A percentile compares a stretch with the other conserved stretches of the same genome.
These are phyloP conservation scores for Ulvella scutata DNA, from an alignment of 139 green algal genomes.

Conservation along the genomic window DNA sequence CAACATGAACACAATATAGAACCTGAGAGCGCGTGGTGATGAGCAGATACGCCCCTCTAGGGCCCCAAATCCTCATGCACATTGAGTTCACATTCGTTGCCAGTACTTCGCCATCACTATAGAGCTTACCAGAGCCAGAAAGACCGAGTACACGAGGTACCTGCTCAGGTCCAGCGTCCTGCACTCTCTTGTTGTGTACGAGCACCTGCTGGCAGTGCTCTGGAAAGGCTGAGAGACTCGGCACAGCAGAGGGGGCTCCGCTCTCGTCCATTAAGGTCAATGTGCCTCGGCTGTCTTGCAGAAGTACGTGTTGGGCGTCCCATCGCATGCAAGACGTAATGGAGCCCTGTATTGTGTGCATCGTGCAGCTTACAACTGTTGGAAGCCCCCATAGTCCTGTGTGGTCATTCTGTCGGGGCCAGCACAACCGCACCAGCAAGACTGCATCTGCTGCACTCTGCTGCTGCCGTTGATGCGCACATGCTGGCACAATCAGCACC, in stretches of 20 bases:
- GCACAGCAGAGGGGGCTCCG: too few relatives aligned
- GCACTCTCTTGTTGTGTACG: background rate
- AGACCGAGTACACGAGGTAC: conserved; percentile 58
- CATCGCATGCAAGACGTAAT: too few relatives aligned
- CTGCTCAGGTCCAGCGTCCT: conserved; percentile 7
- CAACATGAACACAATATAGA: conserved; percentile 31
- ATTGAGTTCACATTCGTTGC: conserved; percentile 39
- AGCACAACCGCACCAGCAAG: background rate
- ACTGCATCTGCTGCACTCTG: background rate
- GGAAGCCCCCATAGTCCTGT: too few relatives aligned
- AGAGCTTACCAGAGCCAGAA: conserved; percentile 27
- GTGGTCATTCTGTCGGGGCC: too few relatives aligned
- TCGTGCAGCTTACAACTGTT: too few relatives aligned
- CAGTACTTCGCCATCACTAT: conserved; percentile 24
- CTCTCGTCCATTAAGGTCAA: too few relatives aligned
- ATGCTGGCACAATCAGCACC: background rate
- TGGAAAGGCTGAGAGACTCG: too few relatives aligned
- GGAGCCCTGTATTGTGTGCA: too few relatives aligned
- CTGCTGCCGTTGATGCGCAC: background rate
- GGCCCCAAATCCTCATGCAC: conserved; percentile 23
- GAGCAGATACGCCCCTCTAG: conserved; percentile 58
- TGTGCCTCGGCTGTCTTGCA: too few relatives aligned
- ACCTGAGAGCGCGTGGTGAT: conserved; percentile 35
- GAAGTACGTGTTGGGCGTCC: too few relatives aligned
- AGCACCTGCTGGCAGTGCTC: conserved; percentile 9